Percentiles rank a stretch among this genome's conserved stretches.
Evolutionary conservation across 257 asterid species (phyloP).

Genomic region (Solanum pinnatisectum): DNA sequence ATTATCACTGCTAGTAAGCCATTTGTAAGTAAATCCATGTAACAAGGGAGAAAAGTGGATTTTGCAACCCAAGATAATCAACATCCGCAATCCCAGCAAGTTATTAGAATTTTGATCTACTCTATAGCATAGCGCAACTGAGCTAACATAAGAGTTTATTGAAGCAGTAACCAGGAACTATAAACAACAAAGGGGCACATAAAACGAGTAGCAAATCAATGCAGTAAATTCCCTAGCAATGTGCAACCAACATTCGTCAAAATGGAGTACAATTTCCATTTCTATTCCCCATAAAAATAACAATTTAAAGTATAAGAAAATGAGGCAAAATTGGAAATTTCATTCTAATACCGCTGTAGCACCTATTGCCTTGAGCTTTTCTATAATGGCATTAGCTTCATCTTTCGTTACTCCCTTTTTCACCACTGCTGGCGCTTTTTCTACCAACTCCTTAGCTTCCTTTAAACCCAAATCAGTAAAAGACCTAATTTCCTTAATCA

Average conservation of each 20-base stretch:
- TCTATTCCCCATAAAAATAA: not conserved
- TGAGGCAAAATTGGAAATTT: not conserved
- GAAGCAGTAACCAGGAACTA: not conserved
- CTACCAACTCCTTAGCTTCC: constrained; percentile 86
- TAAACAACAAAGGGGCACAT: not conserved
- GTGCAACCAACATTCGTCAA: not conserved
- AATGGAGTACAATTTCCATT: not conserved
- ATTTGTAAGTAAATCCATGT: not conserved
- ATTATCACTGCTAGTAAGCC: not conserved
- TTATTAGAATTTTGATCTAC: not conserved
- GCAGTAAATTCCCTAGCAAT: not conserved
- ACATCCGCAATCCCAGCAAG: not conserved
- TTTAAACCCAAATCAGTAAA: constrained; percentile 74
- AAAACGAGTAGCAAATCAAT: not conserved
- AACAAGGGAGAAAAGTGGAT: not conserved
- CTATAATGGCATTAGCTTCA: constrained; percentile 62
- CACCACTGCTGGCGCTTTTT: constrained; percentile 66
- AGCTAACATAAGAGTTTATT: not conserved
- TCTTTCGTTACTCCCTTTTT: constrained; percentile 68
- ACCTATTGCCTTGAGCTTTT: constrained; percentile 70
- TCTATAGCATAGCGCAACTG: not conserved
- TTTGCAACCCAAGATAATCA: not conserved
- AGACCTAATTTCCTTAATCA: constrained; percentile 78
- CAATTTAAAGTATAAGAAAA: not conserved
- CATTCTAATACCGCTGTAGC: constrained; percentile 72